A percentile compares a stretch with the other conserved stretches of the same genome.
These are phyloP conservation scores for Raffaelea albimanens DNA, from an alignment of 2,329 filamentous ascomycete species.

Conservation along the genomic window DNA sequence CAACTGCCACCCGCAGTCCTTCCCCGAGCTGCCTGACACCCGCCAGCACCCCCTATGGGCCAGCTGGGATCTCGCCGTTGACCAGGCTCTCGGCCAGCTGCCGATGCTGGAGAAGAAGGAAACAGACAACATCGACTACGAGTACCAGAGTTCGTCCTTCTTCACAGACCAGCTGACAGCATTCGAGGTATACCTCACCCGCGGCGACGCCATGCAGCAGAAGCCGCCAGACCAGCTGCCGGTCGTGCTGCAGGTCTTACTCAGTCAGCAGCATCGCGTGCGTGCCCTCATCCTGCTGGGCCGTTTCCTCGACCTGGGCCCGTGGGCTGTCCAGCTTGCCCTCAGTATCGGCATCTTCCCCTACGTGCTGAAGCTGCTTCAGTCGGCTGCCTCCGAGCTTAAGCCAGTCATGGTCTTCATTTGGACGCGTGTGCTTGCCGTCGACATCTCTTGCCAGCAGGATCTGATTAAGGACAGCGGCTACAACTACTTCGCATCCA, in stretches of 20 bases:
- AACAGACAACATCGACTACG: conserved; percentile 65
- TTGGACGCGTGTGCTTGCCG: conserved; percentile 90
- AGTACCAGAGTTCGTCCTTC: conserved; percentile 90
- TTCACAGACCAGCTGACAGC: conserved; percentile 96
- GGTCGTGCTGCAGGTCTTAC: conserved; percentile 87
- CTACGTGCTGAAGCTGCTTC: conserved; percentile 92
- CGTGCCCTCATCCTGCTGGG: conserved; percentile 85
- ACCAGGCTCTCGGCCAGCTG: conserved; percentile 86
- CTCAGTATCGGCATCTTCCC: conserved; percentile 98
- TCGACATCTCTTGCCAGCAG: conserved; percentile 86
- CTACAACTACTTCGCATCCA: conserved; percentile 92
- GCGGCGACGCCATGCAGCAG: conserved; percentile 70
- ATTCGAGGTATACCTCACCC: conserved; percentile 88
- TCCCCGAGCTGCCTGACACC: conserved; percentile 84
- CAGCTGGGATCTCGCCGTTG: conserved; percentile 94
- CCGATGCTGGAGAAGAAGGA: conserved; percentile 75
- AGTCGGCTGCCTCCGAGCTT: conserved; percentile 87
- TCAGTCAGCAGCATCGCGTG: conserved; percentile 90
- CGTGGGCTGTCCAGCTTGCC: conserved; percentile 97
- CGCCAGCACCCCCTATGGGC: conserved; percentile 93
- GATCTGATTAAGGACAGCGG: conserved; percentile 95
- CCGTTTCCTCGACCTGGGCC: conserved; percentile 87
- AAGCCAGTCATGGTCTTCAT: conserved; percentile 99
- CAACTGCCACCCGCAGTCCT: conserved; percentile 89
- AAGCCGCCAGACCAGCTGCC: conserved; percentile 90